Percentiles rank a stretch among this genome's conserved stretches.
Evolutionary conservation across 805 yeast genomes (phyloP).

Genomic region (Lipomyces mesembrius): DNA sequence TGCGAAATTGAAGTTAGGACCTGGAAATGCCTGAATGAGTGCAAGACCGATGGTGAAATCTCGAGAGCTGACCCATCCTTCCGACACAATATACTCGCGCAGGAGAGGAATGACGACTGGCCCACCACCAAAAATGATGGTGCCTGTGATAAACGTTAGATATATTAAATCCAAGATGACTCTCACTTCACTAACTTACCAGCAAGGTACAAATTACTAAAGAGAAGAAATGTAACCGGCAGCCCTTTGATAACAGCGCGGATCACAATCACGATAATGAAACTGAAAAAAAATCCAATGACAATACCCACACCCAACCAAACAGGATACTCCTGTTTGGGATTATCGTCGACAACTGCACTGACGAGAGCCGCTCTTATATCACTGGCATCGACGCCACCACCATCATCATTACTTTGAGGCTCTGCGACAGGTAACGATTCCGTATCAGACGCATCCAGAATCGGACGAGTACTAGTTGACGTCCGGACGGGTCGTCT

Average conservation of each 20-base stretch:
- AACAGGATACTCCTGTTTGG: slow-evolving; percentile 20
- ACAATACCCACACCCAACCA: slow-evolving; percentile 26
- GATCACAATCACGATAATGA: slow-evolving; percentile 28
- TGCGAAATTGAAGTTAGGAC: slow-evolving; percentile 35
- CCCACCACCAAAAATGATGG: slow-evolving; percentile 36
- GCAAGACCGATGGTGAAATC: slow-evolving; percentile 35
- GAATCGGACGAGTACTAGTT: not conserved
- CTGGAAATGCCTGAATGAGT: slow-evolving; percentile 33
- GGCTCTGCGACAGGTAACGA: not conserved
- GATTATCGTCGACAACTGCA: slow-evolving; percentile 2
- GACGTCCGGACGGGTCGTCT: slow-evolving; percentile 7
- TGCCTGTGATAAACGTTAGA: slow-evolving; percentile 9
- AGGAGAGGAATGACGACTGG: slow-evolving; percentile 35
- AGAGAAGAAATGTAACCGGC: slow-evolving; percentile 27
- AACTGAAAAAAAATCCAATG: slow-evolving; percentile 20
- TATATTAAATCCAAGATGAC: not conserved
- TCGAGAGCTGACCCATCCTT: slow-evolving; percentile 33
- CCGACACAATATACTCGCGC: slow-evolving; percentile 32
- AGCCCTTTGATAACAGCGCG: slow-evolving; percentile 18
- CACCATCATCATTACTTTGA: not conserved
- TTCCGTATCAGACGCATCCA: slow-evolving; percentile 6
- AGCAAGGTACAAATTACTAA: slow-evolving; percentile 32
- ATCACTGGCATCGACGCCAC: slow-evolving; percentile 26
- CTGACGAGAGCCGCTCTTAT: slow-evolving; percentile 20
- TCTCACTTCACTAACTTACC: slow-evolving; percentile 6